Base-by-base conservation (phyloP, 257 asterid species). In the Solanum chilense region DNA sequence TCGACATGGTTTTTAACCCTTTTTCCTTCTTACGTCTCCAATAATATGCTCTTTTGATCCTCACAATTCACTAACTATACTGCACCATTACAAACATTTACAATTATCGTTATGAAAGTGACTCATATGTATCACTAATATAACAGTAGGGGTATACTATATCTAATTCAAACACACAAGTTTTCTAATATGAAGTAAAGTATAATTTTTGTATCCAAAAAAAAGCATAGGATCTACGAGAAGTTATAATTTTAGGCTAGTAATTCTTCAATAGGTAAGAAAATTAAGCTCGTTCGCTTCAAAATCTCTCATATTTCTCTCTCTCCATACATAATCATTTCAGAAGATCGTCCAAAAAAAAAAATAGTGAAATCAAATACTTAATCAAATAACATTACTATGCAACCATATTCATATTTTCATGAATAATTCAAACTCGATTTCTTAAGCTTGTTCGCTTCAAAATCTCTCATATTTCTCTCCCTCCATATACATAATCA, bases 1-100 rank as follows among this genome's bases (percentile, higher is more conserved):
- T 95, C 85, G 95, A 90, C 99, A 96, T 95, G n/a, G 4, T 20
- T 49, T 49, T 25, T 3, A 81, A 44, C 85, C 7, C 35, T 80
- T 80, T 76, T 45, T 5, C 41, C 41, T 27, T 44, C 39, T 15
- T 25, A 42, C 84, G 66, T 77, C 66, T 78, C 39, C n/a, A 42
- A 42, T 77, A 71, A 77, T n/a, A 77, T n/a, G 83, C 16, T 27
- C 37, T 42, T 52, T 5, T 78, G 64, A 45, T 78, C 64, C 84
- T 45, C 27, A 25, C 11, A 78, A 27, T 78, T 78, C 84, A 78
- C 16, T 0, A 45, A 45, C 25, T 78, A 27, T 44, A 45, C 84
- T 78, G 62, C 66, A 78, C 39, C 16, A 27, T 27, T 27, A 27
- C 62, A 6, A 78, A 78, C 66, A 71, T n/a, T n/a, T 25, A 44